Conservation (phyloP, 129 eudicot genomes). For the Chrysanthemum lavandulifolium region DNA sequence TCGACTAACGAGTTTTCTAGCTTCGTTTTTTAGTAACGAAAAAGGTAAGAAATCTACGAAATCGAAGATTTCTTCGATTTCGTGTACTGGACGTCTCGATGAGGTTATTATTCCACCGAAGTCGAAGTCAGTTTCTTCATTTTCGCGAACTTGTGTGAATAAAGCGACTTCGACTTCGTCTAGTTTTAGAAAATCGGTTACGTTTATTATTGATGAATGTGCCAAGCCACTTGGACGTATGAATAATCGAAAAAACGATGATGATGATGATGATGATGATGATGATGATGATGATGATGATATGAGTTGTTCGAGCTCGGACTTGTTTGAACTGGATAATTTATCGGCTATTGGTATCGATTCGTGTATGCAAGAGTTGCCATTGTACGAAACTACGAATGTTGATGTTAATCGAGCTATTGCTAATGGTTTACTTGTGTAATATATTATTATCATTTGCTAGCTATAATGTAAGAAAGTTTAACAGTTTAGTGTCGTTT, state of each 20-base stretch:
- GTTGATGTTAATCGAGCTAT: slow-evolving; percentile 63
- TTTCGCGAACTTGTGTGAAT: slow-evolving; percentile 68
- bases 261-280: slow-evolving; percentile 25
- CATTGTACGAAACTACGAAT: slow-evolving; percentile 82
- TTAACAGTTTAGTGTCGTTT: neutral
- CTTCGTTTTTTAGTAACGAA: slow-evolving; percentile 55
- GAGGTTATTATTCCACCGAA: slow-evolving; percentile 6
- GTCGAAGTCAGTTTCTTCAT: slow-evolving; percentile 63
- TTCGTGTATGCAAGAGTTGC: slow-evolving; percentile 63
- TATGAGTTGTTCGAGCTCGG: slow-evolving; percentile 73
- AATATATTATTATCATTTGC: neutral
- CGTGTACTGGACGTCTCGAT: slow-evolving; percentile 27
- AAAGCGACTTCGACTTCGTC: slow-evolving; percentile 48
- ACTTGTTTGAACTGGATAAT: slow-evolving; percentile 83
- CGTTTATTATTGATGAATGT: slow-evolving; percentile 49
- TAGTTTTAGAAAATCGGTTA: slow-evolving; percentile 48
- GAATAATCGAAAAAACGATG: no score
- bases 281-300: slow-evolving; percentile 50
- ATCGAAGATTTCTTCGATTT: neutral
- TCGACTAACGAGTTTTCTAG: slow-evolving; percentile 52
- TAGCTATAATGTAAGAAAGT: neutral
- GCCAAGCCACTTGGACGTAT: slow-evolving; percentile 45
- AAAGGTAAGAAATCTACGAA: slow-evolving; percentile 34
- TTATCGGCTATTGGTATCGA: slow-evolving; percentile 51
- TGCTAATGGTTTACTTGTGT: slow-evolving; percentile 50